phyloP scores from a whole-genome alignment of 257 asterid species.

The Jaltomata sinuosa region DNA sequence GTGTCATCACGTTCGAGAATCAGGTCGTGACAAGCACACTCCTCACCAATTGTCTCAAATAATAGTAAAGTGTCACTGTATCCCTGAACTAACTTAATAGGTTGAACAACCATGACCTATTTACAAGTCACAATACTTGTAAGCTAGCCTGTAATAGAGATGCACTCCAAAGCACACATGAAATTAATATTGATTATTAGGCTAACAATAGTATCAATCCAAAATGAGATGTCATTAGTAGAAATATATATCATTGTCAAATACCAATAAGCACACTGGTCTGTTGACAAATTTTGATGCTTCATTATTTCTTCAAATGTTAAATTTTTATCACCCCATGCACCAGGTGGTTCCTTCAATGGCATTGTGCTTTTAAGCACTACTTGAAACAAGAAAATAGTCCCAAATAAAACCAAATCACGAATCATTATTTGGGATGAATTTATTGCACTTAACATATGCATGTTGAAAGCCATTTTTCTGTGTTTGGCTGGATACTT shows the following conservation, averaged over 20 bases:
- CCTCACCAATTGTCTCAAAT: not conserved
- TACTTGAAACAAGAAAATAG: not conserved
- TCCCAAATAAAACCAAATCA: not conserved
- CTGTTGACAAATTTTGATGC: not conserved
- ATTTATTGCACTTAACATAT: not conserved
- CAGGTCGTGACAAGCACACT: no score
- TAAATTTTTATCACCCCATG: not conserved
- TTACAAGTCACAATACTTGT: not conserved
- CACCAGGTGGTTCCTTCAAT: not conserved
- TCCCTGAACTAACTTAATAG: not conserved
- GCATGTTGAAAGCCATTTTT: not conserved
- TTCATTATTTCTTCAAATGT: not conserved
- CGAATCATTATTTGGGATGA: not conserved
- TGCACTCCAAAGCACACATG: not conserved
- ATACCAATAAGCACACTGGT: not conserved
- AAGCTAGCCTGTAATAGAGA: not conserved
- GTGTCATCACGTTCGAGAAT: no score
- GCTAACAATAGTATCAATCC: not conserved
- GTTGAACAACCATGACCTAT: not conserved
- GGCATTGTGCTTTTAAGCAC: not conserved
- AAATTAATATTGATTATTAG: no score
- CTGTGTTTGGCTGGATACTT: not conserved
- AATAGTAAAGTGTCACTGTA: not conserved
- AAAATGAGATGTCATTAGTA: not conserved
- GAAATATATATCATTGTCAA: not conserved